phyloP scores from a whole-genome alignment of 352 stramenopile genomes.

The Phytopythium cucurbitacearum region DNA sequence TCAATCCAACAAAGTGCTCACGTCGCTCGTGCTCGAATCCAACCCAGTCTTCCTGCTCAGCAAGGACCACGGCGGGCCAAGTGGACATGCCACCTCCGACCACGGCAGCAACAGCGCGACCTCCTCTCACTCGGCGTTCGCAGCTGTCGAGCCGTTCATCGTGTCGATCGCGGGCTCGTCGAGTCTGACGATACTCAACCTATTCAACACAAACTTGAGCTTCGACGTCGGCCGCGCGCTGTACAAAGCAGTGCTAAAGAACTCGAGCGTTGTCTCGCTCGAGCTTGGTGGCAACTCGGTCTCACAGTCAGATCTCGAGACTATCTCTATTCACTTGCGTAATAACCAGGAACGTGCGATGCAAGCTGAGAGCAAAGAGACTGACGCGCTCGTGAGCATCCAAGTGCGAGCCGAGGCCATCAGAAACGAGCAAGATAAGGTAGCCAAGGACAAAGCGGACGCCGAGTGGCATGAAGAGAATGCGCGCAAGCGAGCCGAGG shows the following conservation, averaged over 20 bases:
- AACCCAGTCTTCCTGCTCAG: conserved; percentile 38
- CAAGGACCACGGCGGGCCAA: conserved; percentile 12
- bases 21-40: conserved; percentile 51
- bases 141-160: conserved; percentile 34
- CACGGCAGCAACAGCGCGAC: not conserved
- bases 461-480: conserved; percentile 50
- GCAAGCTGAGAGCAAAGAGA: conserved; percentile 21
- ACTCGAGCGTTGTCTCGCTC: conserved; percentile 39
- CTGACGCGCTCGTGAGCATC: conserved; percentile 18
- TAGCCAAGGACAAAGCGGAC: conserved; percentile 38
- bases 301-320: conserved; percentile 38
- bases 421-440: conserved; percentile 21
- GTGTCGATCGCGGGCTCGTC: conserved; percentile 25
- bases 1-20: conserved; percentile 40
- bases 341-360: conserved; percentile 39
- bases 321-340: conserved; percentile 29
- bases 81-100: not conserved
- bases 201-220: conserved; percentile 59
- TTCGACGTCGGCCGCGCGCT: conserved; percentile 42
- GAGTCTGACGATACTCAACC: conserved; percentile 45
- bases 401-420: conserved; percentile 22
- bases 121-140: conserved; percentile 4
- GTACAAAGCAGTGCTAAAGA: conserved; percentile 39
- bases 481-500: conserved; percentile 36
- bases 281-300: conserved; percentile 48